Percentiles rank a stretch among this genome's conserved stretches.
phyloP scores from a whole-genome alignment of 2,329 filamentous ascomycete species.

The Pseudopyrenochaeta lycopersici region DNA sequence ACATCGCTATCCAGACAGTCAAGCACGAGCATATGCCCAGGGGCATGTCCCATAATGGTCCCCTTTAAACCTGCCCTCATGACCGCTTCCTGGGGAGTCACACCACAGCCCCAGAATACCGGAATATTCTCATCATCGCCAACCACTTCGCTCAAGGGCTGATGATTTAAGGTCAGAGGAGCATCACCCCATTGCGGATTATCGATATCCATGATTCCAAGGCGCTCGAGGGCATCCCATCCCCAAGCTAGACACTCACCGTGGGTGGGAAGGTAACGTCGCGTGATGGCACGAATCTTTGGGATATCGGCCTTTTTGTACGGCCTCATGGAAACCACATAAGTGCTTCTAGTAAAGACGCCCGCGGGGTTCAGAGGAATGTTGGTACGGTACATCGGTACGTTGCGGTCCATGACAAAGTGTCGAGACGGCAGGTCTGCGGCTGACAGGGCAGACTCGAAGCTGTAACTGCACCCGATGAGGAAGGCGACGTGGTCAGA shows the following conservation, averaged over 20 bases:
- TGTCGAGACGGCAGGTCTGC: slow-evolving; percentile 65
- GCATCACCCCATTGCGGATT: slow-evolving; percentile 66
- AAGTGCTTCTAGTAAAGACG: slow-evolving; percentile 63
- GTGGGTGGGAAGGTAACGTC: slow-evolving; percentile 65
- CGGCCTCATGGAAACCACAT: slow-evolving; percentile 71
- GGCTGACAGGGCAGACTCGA: slow-evolving; percentile 64
- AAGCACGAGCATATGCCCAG: slow-evolving; percentile 69
- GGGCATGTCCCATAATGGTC: slow-evolving; percentile 68
- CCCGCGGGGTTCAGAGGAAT: slow-evolving; percentile 66
- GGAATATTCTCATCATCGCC: slow-evolving; percentile 57
- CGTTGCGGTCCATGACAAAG: slow-evolving; percentile 57
- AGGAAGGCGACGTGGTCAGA: slow-evolving; percentile 68
- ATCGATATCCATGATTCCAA: slow-evolving; percentile 66
- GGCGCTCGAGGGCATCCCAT: slow-evolving; percentile 62
- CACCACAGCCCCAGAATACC: slow-evolving; percentile 71
- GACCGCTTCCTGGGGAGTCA: slow-evolving; percentile 72
- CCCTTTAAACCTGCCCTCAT: slow-evolving; percentile 65
- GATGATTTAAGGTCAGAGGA: slow-evolving; percentile 51
- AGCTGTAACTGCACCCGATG: slow-evolving; percentile 71
- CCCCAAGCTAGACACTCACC: slow-evolving; percentile 73
- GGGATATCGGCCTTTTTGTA: slow-evolving; percentile 63
- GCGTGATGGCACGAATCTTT: slow-evolving; percentile 63
- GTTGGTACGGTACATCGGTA: slow-evolving; percentile 69
- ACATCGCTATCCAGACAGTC: slow-evolving; percentile 54
- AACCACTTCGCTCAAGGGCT: slow-evolving; percentile 43